Evolutionary conservation across 2,329 filamentous ascomycete species (phyloP), one percentile per base, ranked within the genome.

Genomic region (Tympanopsis confertula): DNA sequence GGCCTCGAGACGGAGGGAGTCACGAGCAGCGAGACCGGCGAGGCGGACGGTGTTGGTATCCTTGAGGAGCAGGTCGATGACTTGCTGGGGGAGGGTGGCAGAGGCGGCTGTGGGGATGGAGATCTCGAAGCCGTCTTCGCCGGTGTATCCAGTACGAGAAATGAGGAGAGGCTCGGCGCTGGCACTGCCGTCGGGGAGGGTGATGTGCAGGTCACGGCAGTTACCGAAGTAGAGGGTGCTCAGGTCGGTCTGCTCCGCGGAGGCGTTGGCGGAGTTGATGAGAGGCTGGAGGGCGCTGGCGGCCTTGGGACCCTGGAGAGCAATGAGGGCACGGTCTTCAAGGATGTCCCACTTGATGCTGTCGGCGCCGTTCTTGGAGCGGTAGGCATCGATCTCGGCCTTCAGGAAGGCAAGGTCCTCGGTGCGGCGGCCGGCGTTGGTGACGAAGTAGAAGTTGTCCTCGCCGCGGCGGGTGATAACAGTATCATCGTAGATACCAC

Each of bases 91-190:
- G 30, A 33, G 30, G 30, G 30, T 13, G 30, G 30, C 10, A n/a
- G 10, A 28, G 37, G 67, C 64, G 22, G 63, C 61, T 0, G 69
- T 63, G 2, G 76, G 75, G 39, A 82, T 72, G 39, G 74, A 78
- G 45, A 82, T 77, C 53, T 82, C 78, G 52, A 82, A 82, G 14
- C 78, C 78, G 48, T 82, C 78, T 57, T 82, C 78, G 35, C 78
- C 78, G 0, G 78, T 82, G 55, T 82, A 82, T 4, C 78, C 78
- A 18, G 73, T 78, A 38, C 78, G 66, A 35, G 71, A 75, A 40
- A 80, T 69, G 19, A 81, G 68, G 20, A 82, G 40, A 63, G 30
- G 30, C 15, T 33, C 12, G 10, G 30, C 12, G 30, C 10, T 33
- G 12, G 10, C 10, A 7, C 10, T 10, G 30, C 30, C 30, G 30